Evolutionary conservation across 2,329 filamentous ascomycete species (phyloP), one percentile per base, ranked within the genome.

Genomic region (Trichoderma simmonsii): DNA sequence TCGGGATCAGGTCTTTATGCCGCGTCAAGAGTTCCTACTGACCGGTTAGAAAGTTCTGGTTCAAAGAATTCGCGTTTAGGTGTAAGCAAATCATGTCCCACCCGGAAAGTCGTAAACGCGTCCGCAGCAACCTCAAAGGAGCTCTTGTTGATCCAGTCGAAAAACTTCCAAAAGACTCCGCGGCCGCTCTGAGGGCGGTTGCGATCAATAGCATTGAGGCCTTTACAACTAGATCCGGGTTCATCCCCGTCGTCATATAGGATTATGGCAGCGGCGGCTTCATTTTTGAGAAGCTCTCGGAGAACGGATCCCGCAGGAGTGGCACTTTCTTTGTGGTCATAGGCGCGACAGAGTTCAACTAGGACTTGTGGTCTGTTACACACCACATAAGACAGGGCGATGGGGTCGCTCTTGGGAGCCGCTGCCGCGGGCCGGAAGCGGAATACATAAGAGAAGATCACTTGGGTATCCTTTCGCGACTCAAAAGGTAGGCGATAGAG

Each of bases 121-220:
- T 99, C 96, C 36, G 96, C 95, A 77, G 94, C 95, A 75, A 98
- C 93, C 84, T 99, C 96, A 78, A 99, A 99, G 34, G 93, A 95
- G 76, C 94, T 94, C 82, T 94, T 94, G 83, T 98, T 95, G 77
- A 99, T 97, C 94, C 95, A 99, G 73, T 92, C 90, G 79, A 99
- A 98, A 83, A 98, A 98, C 61, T 89, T 91, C 96, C 96, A 99
- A 81, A 99, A 98, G 2, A 98, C 90, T 3, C 95, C 95, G 59
- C 90, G 88, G 14, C 95, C 95, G 61, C 88, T 92, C 77, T 96
- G 92, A 39, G 88, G 90, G 54, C 90, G 83, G 73, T 93, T 91
- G 61, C 92, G 89, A 77, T 96, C 92, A 74, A 98, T 93, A 26
- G 89, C 91, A 66, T 88, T 90, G 51, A 97, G 86, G 56, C 94